Evolutionary conservation across 2,329 filamentous ascomycete species (phyloP).

Genomic region (Dothideomycetes sp.): DNA sequence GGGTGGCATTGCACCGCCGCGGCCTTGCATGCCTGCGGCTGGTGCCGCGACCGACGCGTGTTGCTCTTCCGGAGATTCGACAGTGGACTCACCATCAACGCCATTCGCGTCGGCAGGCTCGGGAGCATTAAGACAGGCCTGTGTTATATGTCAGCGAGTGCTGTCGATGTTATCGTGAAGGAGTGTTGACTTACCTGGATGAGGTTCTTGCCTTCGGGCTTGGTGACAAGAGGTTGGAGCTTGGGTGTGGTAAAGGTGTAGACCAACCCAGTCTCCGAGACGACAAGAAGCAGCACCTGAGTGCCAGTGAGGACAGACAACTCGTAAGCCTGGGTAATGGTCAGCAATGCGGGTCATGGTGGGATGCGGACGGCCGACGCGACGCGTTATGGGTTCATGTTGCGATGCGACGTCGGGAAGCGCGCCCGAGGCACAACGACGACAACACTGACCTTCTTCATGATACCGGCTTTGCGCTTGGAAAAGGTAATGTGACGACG

Average conservation of each 20-base stretch:
- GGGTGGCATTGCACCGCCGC: constrained; percentile 14
- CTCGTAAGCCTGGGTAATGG: constrained; percentile 68
- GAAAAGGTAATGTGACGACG: constrained; percentile 98
- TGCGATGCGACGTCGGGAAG: neutral
- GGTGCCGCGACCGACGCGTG: constrained; percentile 41
- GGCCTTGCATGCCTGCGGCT: constrained; percentile 21
- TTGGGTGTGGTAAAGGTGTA: constrained; percentile 98
- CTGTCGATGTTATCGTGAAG: constrained; percentile 8
- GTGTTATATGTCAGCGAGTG: constrained; percentile 23
- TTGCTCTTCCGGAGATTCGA: constrained; percentile 87
- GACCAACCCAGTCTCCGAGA: constrained; percentile 92
- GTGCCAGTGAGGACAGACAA: constrained; percentile 94
- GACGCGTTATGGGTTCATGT: constrained; percentile 2
- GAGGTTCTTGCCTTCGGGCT: constrained; percentile 97
- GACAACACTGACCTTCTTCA: constrained; percentile 75
- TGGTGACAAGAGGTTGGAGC: constrained; percentile 93
- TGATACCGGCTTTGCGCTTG: constrained; percentile 98
- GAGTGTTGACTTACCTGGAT: constrained; percentile 62
- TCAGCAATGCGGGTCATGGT: constrained; percentile 6
- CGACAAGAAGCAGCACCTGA: constrained; percentile 89
- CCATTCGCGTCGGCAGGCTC: constrained; percentile 69
- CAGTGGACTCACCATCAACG: constrained; percentile 40
- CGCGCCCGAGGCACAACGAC: neutral
- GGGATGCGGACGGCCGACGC: constrained; percentile 4
- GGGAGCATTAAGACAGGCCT: constrained; percentile 95